Conservation (phyloP, 345 rosid species). For the Pelargonium nanum region DNA sequence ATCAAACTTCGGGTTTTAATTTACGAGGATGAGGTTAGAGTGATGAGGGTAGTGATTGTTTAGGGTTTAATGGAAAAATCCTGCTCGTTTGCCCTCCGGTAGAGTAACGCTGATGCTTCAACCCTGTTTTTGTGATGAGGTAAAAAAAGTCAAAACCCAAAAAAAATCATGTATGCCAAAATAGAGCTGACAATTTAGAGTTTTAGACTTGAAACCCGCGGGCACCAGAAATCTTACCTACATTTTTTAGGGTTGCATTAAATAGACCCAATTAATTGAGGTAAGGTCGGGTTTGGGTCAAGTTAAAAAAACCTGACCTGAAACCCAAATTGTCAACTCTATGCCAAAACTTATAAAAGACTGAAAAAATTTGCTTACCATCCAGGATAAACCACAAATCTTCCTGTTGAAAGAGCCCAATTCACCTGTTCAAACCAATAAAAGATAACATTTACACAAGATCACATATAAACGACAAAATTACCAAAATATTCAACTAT, state of each 20-base stretch:
- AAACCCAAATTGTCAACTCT: too few species aligned
- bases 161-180: too few species aligned
- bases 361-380: constrained; percentile 31
- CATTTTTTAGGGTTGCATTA: too few species aligned
- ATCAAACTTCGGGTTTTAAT: too few species aligned
- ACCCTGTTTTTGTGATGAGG: constrained; percentile 51
- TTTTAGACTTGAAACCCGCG: too few species aligned
- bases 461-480: not conserved
- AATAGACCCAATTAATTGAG: too few species aligned
- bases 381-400: constrained; percentile 88
- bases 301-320: too few species aligned
- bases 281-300: too few species aligned
- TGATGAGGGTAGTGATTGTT: constrained; percentile 18
- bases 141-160: not conserved
- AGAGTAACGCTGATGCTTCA: constrained; percentile 96
- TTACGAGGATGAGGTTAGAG: constrained; percentile 1
- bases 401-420: constrained; percentile 74
- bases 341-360: not conserved
- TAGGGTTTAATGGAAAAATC: constrained; percentile 74
- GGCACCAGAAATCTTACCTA: too few species aligned
- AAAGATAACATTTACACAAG: not conserved
- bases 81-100: constrained; percentile 84
- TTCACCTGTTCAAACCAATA: constrained; percentile 59
- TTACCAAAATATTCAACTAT: too few species aligned
- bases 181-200: too few species aligned